A percentile compares a stretch with the other conserved stretches of the same genome.
Evolutionary conservation across 2,329 filamentous ascomycete genomes (phyloP).

Genomic region (Calonectria henricotiae): DNA sequence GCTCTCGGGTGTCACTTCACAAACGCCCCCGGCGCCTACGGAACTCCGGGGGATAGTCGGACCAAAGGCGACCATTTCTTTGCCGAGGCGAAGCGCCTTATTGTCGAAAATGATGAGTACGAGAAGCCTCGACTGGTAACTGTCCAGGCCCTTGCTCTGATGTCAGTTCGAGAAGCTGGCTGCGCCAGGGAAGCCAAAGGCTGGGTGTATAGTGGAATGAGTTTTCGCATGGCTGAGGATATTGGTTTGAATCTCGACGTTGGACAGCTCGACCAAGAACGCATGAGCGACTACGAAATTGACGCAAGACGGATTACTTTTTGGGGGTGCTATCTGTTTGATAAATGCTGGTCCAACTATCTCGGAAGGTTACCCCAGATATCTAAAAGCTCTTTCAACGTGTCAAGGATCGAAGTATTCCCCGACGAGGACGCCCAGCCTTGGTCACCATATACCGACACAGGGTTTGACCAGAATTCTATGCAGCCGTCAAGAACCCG

Average conservation of each 20-base stretch:
- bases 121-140: conserved; percentile 91
- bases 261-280: conserved; percentile 73
- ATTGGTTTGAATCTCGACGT: conserved; percentile 92
- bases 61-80: conserved; percentile 98
- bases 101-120: conserved; percentile 93
- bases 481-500: conserved; percentile 88
- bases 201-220: conserved; percentile 99
- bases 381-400: conserved; percentile 83
- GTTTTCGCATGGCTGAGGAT: conserved; percentile 96
- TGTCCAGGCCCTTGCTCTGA: conserved; percentile 92
- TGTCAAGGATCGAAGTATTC: conserved; percentile 92
- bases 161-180: conserved; percentile 96
- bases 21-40: conserved; percentile 80
- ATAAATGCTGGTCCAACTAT: conserved; percentile 99
- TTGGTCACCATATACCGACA: conserved; percentile 93
- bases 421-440: conserved; percentile 87
- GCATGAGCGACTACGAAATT: conserved; percentile 84
- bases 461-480: conserved; percentile 80
- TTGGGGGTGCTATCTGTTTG: conserved; percentile 98
- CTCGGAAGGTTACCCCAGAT: conserved; percentile 92
- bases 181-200: conserved; percentile 95
- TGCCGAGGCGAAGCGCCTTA: conserved; percentile 89
- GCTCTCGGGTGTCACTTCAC: conserved; percentile 96
- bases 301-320: conserved; percentile 94
- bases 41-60: conserved; percentile 80